phyloP scores from a whole-genome alignment of 2,329 filamentous ascomycete species.

The Beauveria bassiana region DNA sequence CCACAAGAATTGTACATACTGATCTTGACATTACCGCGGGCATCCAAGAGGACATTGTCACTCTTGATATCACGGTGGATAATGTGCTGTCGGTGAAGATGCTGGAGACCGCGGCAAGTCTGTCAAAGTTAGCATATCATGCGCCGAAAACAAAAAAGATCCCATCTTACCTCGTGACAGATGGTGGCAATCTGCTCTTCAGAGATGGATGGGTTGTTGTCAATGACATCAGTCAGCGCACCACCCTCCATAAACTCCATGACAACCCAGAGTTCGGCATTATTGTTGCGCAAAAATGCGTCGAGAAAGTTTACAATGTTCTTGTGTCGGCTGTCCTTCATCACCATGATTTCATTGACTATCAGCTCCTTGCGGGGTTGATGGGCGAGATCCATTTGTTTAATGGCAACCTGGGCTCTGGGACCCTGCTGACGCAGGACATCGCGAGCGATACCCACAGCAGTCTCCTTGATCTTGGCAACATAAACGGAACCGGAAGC shows the following conservation, averaged over 20 bases:
- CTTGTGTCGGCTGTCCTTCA: constrained; percentile 97
- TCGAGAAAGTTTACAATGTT: constrained; percentile 99
- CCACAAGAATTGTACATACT: constrained; percentile 50
- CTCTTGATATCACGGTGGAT: constrained; percentile 99
- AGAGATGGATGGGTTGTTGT: constrained; percentile 89
- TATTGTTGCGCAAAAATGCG: constrained; percentile 91
- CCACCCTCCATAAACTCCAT: constrained; percentile 99
- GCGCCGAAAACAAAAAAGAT: not conserved
- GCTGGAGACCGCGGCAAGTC: constrained; percentile 92
- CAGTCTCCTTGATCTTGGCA: constrained; percentile 84
- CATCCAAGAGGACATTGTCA: constrained; percentile 93
- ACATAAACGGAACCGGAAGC: constrained; percentile 98
- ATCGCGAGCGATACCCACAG: constrained; percentile 75
- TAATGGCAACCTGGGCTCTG: constrained; percentile 90
- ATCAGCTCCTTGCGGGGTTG: constrained; percentile 97
- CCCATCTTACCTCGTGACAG: constrained; percentile 74
- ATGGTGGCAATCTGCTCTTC: constrained; percentile 98
- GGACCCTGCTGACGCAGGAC: constrained; percentile 72
- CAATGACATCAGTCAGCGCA: constrained; percentile 94
- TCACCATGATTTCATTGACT: constrained; percentile 98
- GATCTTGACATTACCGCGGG: constrained; percentile 93
- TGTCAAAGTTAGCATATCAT: constrained; percentile 31
- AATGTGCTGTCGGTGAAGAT: constrained; percentile 91
- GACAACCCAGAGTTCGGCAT: constrained; percentile 95
- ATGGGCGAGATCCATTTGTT: constrained; percentile 98